Evolutionary conservation across 345 rosid species (phyloP).

Genomic region (Trapa bicornis): DNA sequence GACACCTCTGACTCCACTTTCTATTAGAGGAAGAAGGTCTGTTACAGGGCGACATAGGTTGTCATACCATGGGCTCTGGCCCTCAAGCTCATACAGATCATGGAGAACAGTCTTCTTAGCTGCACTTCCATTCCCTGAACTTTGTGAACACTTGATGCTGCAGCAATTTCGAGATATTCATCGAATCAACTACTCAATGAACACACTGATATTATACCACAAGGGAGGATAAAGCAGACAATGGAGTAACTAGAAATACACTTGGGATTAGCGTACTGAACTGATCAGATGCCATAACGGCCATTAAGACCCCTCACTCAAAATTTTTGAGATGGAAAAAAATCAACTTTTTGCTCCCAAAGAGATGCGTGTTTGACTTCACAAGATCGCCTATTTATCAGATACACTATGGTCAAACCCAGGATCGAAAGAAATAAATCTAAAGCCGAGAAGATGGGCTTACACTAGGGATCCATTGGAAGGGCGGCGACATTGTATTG

Average conservation of each 20-base stretch:
- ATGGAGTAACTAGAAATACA: neutral
- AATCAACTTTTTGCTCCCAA: neutral
- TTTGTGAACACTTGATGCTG: conserved; percentile 67
- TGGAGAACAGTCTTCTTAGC: conserved; percentile 64
- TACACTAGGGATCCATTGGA: conserved; percentile 39
- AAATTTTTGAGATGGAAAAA: neutral
- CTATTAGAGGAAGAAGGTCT: conserved; percentile 73
- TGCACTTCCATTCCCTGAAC: conserved; percentile 46
- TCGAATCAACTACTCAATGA: neutral
- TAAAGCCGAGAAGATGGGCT: conserved; percentile 10
- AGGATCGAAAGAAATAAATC: no score
- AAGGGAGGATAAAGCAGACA: neutral
- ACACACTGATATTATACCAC: neutral
- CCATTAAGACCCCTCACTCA: neutral
- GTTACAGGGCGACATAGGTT: conserved; percentile 95
- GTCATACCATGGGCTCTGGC: conserved; percentile 99
- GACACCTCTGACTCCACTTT: conserved; percentile 89
- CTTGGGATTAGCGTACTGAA: neutral
- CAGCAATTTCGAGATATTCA: neutral
- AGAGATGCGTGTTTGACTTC: neutral
- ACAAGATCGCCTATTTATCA: neutral
- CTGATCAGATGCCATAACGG: neutral
- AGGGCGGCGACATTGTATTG: conserved; percentile 20
- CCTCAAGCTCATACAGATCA: conserved; percentile 80
- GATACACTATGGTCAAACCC: neutral